These are phyloP conservation scores for Coelastrella sp. DNA, from an alignment of 139 green algal genomes.

Conservation along the genomic window DNA sequence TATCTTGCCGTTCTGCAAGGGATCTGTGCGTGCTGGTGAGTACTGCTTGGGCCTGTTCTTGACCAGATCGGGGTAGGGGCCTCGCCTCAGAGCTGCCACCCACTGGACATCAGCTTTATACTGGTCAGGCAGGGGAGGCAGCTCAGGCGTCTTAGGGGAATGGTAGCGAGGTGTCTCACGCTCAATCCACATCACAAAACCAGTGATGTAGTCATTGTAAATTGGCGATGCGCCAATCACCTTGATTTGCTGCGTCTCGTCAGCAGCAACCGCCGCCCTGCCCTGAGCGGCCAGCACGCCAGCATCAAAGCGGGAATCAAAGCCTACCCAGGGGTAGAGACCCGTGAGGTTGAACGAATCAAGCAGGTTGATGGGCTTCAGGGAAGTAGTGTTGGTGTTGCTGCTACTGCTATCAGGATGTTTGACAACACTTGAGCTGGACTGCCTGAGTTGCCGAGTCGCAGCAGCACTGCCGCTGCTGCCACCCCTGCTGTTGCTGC, in stretches of 20 bases:
- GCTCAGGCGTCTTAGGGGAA: not conserved
- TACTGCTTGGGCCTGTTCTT: constrained; percentile 13
- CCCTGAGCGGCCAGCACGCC: constrained; percentile 20
- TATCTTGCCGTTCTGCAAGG: constrained; percentile 42
- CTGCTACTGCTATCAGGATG: not conserved
- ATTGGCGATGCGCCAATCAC: constrained; percentile 27
- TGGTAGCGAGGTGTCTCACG: constrained; percentile 22
- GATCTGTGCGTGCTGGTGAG: constrained; percentile 24
- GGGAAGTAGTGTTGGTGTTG: not conserved
- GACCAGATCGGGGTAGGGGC: constrained; percentile 45
- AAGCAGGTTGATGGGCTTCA: not conserved
- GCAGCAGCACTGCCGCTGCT: not conserved
- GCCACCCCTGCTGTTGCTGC: not conserved
- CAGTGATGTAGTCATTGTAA: constrained; percentile 50
- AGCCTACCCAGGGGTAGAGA: constrained; percentile 20
- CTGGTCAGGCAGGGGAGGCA: constrained; percentile 39
- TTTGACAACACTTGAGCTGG: not conserved
- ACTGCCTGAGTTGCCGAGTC: not conserved
- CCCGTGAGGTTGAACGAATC: constrained; percentile 28
- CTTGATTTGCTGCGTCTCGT: not conserved
- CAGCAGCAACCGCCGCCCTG: not conserved
- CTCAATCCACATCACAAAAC: constrained; percentile 44
- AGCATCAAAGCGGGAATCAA: constrained; percentile 3
- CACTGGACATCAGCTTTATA: constrained; percentile 39
- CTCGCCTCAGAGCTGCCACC: constrained; percentile 33